Percentiles rank a stretch among this genome's conserved stretches.
These are phyloP conservation scores for Plantago major DNA, from an alignment of 257 asterid genomes.

Conservation along the genomic window DNA sequence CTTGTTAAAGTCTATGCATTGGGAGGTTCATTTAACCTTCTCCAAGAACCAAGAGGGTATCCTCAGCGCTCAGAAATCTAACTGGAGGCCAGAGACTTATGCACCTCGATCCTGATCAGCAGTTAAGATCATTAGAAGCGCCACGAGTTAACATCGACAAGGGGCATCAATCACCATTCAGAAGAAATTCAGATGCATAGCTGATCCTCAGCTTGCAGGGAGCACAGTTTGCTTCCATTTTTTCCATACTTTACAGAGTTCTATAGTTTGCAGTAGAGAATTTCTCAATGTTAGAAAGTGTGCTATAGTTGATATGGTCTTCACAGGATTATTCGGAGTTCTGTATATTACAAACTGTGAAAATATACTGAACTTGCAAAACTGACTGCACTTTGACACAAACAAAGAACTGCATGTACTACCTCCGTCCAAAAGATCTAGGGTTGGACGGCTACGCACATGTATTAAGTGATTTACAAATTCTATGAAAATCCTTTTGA, in stretches of 20 bases:
- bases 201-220: not conserved
- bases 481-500: too few species aligned
- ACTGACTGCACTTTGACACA: not conserved
- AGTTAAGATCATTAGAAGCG: not conserved
- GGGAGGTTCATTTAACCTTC: constrained; percentile 61
- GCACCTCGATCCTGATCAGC: constrained; percentile 35
- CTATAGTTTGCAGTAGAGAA: constrained; percentile 1
- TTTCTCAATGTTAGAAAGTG: not conserved
- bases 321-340: not conserved
- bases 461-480: too few species aligned
- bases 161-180: not conserved
- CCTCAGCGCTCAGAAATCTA: constrained; percentile 64
- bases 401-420: not conserved
- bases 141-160: not conserved
- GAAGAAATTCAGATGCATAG: not conserved
- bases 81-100: constrained; percentile 63
- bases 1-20: constrained; percentile 67
- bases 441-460: too few species aligned
- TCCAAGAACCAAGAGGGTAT: constrained; percentile 54
- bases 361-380: not conserved
- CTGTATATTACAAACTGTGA: not conserved
- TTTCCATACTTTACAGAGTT: not conserved
- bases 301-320: not conserved
- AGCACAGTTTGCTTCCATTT: not conserved
- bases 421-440: too few species aligned